Evolutionary conservation across 2,329 filamentous ascomycete species (phyloP).

Genomic region (Alternaria sp.): DNA sequence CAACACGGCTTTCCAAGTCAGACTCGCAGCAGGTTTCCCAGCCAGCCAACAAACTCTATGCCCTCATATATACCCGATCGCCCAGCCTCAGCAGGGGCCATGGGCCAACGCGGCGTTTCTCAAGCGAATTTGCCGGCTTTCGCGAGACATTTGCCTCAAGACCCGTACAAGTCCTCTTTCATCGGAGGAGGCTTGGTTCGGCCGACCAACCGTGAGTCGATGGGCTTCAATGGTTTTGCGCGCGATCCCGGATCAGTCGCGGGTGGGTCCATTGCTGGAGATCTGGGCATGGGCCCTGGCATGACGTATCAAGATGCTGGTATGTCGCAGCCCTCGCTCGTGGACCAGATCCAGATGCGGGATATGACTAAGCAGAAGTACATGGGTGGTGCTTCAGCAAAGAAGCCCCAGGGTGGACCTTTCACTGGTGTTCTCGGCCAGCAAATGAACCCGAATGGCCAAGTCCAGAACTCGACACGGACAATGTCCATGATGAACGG

Average conservation of each 20-base stretch:
- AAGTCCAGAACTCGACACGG: constrained; percentile 33
- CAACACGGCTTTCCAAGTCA: constrained; percentile 50
- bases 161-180: constrained; percentile 43
- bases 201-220: constrained; percentile 46
- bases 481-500: constrained; percentile 43
- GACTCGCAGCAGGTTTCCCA: constrained; percentile 37
- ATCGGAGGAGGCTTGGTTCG: constrained; percentile 49
- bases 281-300: constrained; percentile 28
- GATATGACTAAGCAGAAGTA: constrained; percentile 51
- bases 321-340: constrained; percentile 43
- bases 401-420: constrained; percentile 41
- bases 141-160: constrained; percentile 47
- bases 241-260: constrained; percentile 46
- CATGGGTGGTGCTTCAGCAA: constrained; percentile 47
- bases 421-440: constrained; percentile 48
- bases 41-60: constrained; percentile 41
- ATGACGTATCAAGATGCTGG: constrained; percentile 46
- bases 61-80: constrained; percentile 50
- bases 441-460: constrained; percentile 45
- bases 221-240: constrained; percentile 50
- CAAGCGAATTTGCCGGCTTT: constrained; percentile 45
- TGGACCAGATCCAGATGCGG: constrained; percentile 51
- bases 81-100: constrained; percentile 45
- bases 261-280: constrained; percentile 40
- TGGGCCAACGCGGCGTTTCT: constrained; percentile 30